Evolutionary conservation across 2,329 filamentous ascomycete genomes (phyloP), one percentile per base, ranked within the genome.

Genomic region (Karstenula rhodostoma): DNA sequence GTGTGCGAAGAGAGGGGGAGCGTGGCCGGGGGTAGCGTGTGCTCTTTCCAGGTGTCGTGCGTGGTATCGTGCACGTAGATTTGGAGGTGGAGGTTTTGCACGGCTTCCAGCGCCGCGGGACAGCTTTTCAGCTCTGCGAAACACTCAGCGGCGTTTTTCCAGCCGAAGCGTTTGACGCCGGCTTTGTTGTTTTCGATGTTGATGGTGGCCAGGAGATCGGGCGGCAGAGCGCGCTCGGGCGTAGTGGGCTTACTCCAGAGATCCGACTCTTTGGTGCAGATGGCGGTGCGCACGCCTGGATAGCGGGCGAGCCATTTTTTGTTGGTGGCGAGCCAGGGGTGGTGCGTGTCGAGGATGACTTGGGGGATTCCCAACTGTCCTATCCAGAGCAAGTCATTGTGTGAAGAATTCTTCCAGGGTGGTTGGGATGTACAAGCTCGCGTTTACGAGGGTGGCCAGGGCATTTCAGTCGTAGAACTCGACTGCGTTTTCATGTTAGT

Each of bases 31-130:
- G 49, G 49, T 6, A 29, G 15, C 8, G 49, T 2, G 13, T 22
- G 13, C 27, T 55, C 25, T 5, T 37, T 40, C 19, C 23, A 33
- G 10, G 48, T 46, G n/a, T 43, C 32, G 33, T 27, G 19, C 12
- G 33, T 32, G 10, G 12, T 15, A 23, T 29, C 23, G 23, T 40
- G 15, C 9, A 58, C 35, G 17, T 51, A 51, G 23, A 57, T 27
- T n/a, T 61, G 25, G 25, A 58, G 43, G 23, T 61, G 27, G 12
- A 61, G 25, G 32, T 35, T 29, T n/a, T 19, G 50, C 17, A 56
- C 59, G 15, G 55, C 43, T 55, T 58, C 42, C 0, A 61, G 55
- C 25, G 59, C 59, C 4, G 55, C 59, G 23, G 54, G 55, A 50
- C 59, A 61, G 4, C n/a, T 23, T 19, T 40, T 55, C 10, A 61